Base-by-base conservation (phyloP, 176 grass and related monocot species). In the Guadua angustifolia region DNA sequence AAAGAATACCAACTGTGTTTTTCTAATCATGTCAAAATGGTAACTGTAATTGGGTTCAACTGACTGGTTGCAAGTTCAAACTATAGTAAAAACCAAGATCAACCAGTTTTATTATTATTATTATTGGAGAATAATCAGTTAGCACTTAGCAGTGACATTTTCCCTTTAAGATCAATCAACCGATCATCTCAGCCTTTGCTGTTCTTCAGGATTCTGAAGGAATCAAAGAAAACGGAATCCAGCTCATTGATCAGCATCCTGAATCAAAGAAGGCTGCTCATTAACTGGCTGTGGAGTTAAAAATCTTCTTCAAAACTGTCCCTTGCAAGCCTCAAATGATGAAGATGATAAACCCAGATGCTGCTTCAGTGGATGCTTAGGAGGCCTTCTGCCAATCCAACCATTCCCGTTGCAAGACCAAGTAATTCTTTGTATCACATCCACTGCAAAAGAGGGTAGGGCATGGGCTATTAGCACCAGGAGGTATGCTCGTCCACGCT, bases 261-360 rank as follows among this genome's bases (percentile, higher is more conserved):
- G 80, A 87, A 85, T 87, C 83, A 46, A 88, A 77, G 69, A 83
- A 87, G n/a, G 76, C 83, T 71, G 86, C 86, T 84, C 76, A 73
- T 78, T 62, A 69, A 42, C 86, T 79, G 63, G 40, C 61, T 64
- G 17, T 88, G 36, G 59, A 84, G 81, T 84, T 94, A 77, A 50
- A 85, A 36, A 42, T 75, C 46, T 70, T 83, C n/a, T 88, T 88
- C 57, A 7, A 70, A 70, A 32, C 56, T 79, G 50, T 33, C 45
- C 35, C 81, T 67, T 18, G 29, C 38, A 24, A 56, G 5, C 13
- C 68, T 56, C 57, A 39, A 62, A 71, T 60, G 74, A 16, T 22
- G 72, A 77, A 87, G 83, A 73, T 18, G 9, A 18, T 11, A 25
- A 25, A 13, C 0, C 39, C 45, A 18, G 42, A n/a, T 25, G 69